phyloP scores from a whole-genome alignment of 768 basidiomycete genomes.

The Dioszegia crocea region DNA sequence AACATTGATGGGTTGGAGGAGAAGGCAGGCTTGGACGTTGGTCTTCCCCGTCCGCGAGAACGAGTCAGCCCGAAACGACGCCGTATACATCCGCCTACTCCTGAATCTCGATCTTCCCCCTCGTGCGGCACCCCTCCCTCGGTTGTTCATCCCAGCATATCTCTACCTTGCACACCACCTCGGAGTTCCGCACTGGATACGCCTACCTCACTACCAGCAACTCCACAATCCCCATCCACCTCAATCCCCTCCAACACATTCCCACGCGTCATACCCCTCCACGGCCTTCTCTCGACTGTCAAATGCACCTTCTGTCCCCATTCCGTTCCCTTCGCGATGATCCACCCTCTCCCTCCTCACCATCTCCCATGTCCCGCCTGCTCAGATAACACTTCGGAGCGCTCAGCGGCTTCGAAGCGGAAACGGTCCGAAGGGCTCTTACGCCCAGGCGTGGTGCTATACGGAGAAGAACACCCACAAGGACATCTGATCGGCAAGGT shows the following conservation, averaged over 20 bases:
- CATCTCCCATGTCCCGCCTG: slow-evolving; percentile 79
- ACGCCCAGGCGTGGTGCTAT: slow-evolving; percentile 81
- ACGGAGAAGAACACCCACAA: slow-evolving; percentile 76
- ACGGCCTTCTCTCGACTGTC: slow-evolving; percentile 74
- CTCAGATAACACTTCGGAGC: slow-evolving; percentile 62
- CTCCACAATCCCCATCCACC: not conserved
- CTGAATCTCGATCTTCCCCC: not conserved
- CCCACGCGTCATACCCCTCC: slow-evolving; percentile 83
- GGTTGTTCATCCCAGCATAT: not conserved
- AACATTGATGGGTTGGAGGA: slow-evolving; percentile 95
- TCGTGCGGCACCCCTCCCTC: not conserved
- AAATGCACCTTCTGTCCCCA: slow-evolving; percentile 78
- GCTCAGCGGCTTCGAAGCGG: slow-evolving; percentile 72
- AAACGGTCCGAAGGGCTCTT: slow-evolving; percentile 73
- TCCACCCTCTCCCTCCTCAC: slow-evolving; percentile 60
- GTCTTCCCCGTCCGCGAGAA: not conserved
- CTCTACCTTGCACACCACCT: not conserved
- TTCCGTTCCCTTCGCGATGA: slow-evolving; percentile 62
- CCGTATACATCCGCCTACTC: not conserved
- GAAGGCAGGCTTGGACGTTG: slow-evolving; percentile 57
- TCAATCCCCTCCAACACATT: not conserved
- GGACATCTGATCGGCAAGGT: slow-evolving; percentile 81
- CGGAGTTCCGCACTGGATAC: not conserved
- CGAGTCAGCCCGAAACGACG: not conserved
- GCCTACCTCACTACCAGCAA: not conserved